Evolutionary conservation across 495 filamentous ascomycete species (phyloP), one percentile per base, ranked within the genome.

Genomic region (Mycothermus thermophilus): DNA sequence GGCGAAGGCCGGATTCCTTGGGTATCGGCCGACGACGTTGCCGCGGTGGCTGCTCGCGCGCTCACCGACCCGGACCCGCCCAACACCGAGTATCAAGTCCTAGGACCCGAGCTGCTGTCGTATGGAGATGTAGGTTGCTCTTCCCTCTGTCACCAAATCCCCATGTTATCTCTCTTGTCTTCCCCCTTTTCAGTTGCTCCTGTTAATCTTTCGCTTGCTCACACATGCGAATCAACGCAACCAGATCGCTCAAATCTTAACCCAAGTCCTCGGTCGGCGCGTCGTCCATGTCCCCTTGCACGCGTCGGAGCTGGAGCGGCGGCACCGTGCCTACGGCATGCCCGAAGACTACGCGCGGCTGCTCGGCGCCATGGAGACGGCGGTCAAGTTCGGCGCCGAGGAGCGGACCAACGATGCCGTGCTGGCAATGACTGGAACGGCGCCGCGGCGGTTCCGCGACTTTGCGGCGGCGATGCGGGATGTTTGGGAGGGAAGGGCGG

Each of bases 11-110:
- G 57, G 38, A 49, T 71, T 28, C 58, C 62, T 0, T 70, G 62
- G 46, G 45, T 70, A n/a, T 58, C 57, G 13, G 56, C 56, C 5
- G 44, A 59, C 11, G 67, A 70, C 35, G 66, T 72, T 31, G 64
- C 66, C 1, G 52, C 56, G 14, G 60, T 67, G 2, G 66, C 59
- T 17, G 55, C 61, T 25, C 42, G 53, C 21, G 54, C 55, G 3
- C 41, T 71, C 29, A 69, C 60, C 6, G 49, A 52, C 12, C 21
- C 42, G 28, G 42, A 52, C n/a, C 35, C 61, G 9, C 54, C 57
- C 12, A 67, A 69, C 35, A 58, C 54, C 0, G 66, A 68, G 28
- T 56, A 57, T 36, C 5, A 59, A 11, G 38, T 71, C 11, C 38
- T 71, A 4, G 68, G 68, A 5, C 50, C 63, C 1, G 64, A 70